These are phyloP conservation scores for Lolium perenne DNA, from an alignment of 176 grass and related monocot genomes.

Conservation along the genomic window DNA sequence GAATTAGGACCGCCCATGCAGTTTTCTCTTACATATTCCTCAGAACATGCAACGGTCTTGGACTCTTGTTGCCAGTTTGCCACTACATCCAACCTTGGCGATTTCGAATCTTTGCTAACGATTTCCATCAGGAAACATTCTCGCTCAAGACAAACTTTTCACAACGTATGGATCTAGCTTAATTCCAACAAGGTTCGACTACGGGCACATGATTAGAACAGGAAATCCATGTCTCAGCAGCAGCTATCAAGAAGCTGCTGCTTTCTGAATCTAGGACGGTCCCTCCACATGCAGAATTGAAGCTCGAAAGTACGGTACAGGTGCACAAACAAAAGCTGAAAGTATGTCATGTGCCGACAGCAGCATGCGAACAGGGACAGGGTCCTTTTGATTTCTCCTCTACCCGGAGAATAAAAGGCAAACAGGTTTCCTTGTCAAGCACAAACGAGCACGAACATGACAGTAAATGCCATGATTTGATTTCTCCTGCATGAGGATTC, in stretches of 20 bases:
- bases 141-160: neutral
- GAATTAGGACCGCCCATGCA: too few relatives aligned
- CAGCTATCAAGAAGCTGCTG: slow-evolving; percentile 3
- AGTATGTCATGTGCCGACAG: slow-evolving; percentile 45
- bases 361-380: slow-evolving; percentile 8
- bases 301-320: slow-evolving; percentile 39
- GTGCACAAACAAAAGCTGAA: slow-evolving; percentile 11
- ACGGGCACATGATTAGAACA: slow-evolving; percentile 30
- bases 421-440: neutral
- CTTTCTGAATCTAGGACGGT: slow-evolving; percentile 23
- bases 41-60: slow-evolving; percentile 20
- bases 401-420: slow-evolving; percentile 31
- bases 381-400: neutral
- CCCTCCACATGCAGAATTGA: slow-evolving; percentile 43
- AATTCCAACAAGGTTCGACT: slow-evolving; percentile 36
- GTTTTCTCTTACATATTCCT: neutral
- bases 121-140: neutral
- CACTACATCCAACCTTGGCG: neutral
- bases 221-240: neutral
- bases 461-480: neutral
- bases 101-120: neutral
- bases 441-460: neutral
- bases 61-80: neutral
- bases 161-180: neutral
- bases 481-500: neutral